Base-by-base conservation (phyloP, 108 stramenopile species). In the Poteriospumella lacustris region DNA sequence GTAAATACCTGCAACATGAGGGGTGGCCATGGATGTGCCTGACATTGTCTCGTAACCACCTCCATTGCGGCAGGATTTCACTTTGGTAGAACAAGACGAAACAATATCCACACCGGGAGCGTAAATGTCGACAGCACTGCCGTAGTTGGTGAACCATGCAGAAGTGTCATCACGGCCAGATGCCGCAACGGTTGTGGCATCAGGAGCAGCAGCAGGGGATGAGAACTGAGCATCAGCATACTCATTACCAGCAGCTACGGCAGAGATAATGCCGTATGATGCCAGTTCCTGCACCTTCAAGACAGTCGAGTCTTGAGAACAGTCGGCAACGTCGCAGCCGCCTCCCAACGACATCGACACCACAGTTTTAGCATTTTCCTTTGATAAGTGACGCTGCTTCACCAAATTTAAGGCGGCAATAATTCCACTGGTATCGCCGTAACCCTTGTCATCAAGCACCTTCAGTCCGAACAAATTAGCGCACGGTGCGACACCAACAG, bases 1-100 rank as follows among this genome's bases (percentile, higher is more conserved):
- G 2, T 81, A 59, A 0, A 87, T 82, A 38, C 91, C 91, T 12
- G 85, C 84, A 28, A 87, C 89, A 69, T 83, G 87, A 33, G 91
- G 91, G 0, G 76, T 80, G 42, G 91, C 89, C 91, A 91, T 91
- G 33, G 87, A 88, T 24, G 89, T 90, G 1, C 91, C 91, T 68
- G 83, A 84, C 76, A 82, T 59, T 0, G 64, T 64, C 1, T 58
- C 77, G 83, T 79, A 83, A n/a, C 76, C 3, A 24, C 26, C 77
- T 19, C 68, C 78, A 56, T 24, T 24, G 24, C 19, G 24, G 52
- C 52, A 56, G 15, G 19, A 15, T 19, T 15, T 19, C 24, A 56
- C 15, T 19, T 19, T 56, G 24, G 52, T 19, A 56, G 19, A 19
- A 56, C 64, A 68, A 39, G 75, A 19, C 0, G 75, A 75, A 1